Percentiles rank a stretch among this genome's conserved stretches.
phyloP scores from a whole-genome alignment of 2,329 filamentous ascomycete genomes.

The Aspergillus melleus region DNA sequence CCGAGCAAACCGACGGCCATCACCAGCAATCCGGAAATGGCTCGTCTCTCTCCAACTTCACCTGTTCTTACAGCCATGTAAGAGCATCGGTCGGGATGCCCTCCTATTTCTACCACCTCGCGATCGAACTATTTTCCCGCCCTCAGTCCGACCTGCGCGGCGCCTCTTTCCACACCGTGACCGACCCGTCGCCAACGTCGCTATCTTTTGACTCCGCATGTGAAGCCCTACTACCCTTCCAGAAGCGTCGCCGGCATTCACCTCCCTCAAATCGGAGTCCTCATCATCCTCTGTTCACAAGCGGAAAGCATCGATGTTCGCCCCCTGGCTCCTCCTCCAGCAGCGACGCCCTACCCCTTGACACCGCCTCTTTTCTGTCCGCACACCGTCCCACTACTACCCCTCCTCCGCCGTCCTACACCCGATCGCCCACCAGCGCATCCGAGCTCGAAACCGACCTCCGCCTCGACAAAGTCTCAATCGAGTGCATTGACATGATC shows the following conservation, averaged over 20 bases:
- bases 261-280: constrained; percentile 14
- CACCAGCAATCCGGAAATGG: not conserved
- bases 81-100: constrained; percentile 52
- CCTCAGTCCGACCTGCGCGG: constrained; percentile 19
- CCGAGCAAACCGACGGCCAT: not conserved
- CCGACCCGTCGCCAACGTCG: constrained; percentile 20
- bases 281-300: constrained; percentile 5
- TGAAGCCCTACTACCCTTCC: constrained; percentile 40
- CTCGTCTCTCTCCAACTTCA: not conserved
- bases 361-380: constrained; percentile 3
- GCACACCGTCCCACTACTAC: constrained; percentile 3
- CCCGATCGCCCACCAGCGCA: constrained; percentile 16
- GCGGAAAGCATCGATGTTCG: constrained; percentile 14
- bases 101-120: constrained; percentile 64
- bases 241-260: constrained; percentile 25
- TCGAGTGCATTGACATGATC: constrained; percentile 79
- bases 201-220: constrained; percentile 35
- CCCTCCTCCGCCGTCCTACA: constrained; percentile 18
- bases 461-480: constrained; percentile 74
- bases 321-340: not conserved
- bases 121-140: constrained; percentile 58
- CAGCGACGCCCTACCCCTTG: constrained; percentile 1
- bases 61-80: constrained; percentile 21
- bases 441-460: constrained; percentile 58
- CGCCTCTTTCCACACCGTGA: constrained; percentile 6